These are phyloP conservation scores for Lactifluus piperatus DNA, from an alignment of 768 basidiomycete species.

Conservation along the genomic window DNA sequence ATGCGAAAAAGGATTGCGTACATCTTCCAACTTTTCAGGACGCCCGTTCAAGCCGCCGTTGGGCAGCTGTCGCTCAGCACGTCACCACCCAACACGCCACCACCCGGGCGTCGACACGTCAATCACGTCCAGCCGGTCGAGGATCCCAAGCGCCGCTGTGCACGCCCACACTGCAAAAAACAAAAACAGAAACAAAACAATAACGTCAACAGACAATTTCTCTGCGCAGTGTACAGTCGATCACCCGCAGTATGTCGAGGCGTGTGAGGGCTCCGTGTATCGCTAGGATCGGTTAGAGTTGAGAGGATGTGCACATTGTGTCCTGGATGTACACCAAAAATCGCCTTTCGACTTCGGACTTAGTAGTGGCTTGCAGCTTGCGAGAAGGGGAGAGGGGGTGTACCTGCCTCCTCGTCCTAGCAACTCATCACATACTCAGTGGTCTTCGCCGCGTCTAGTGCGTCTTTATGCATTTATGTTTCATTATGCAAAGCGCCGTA, in stretches of 20 bases:
- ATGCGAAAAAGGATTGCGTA: conserved; percentile 32
- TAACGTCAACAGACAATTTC: no score
- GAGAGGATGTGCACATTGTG: conserved; percentile 88
- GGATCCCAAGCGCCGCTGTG: conserved; percentile 76
- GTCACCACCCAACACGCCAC: conserved; percentile 96
- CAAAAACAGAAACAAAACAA: background rate
- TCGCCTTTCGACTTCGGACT: conserved; percentile 45
- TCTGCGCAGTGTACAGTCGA: no score
- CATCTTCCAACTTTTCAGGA: conserved; percentile 97
- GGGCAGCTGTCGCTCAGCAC: conserved; percentile 86
- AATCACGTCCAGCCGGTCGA: conserved; percentile 72
- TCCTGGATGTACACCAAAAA: conserved; percentile 85
- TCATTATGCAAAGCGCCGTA: conserved; percentile 79
- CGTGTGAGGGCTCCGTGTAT: conserved; percentile 76
- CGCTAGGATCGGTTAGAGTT: conserved; percentile 76
- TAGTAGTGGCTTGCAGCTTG: background rate
- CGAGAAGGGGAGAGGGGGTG: conserved; percentile 6
- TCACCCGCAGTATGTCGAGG: conserved; percentile 60
- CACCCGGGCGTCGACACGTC: conserved; percentile 71
- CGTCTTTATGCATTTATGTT: conserved; percentile 62
- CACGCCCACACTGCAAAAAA: conserved; percentile 72
- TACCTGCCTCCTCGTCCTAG: conserved; percentile 88
- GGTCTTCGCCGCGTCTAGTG: conserved; percentile 75
- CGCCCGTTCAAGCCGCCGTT: conserved; percentile 93
- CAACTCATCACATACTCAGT: conserved; percentile 88